Conservation (phyloP, 495 filamentous ascomycete genomes). For the Lasiosphaeriaceae sp. region DNA sequence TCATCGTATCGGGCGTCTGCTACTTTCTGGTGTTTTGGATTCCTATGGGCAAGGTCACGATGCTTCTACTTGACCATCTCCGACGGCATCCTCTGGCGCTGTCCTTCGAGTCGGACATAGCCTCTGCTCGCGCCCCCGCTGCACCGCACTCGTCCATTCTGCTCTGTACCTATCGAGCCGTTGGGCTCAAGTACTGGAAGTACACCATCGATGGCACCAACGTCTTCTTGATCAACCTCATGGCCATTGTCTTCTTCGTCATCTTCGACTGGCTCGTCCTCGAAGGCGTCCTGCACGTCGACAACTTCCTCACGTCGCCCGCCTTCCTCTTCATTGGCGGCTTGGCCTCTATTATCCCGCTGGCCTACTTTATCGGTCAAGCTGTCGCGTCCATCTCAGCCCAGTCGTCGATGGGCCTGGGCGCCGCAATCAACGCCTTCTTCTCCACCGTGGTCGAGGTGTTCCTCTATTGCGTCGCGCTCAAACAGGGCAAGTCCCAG, state of each 20-base stretch:
- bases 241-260: constrained; percentile 83
- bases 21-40: constrained; percentile 98
- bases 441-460: constrained; percentile 99
- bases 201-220: constrained; percentile 98
- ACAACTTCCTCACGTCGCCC: constrained; percentile 69
- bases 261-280: constrained; percentile 90
- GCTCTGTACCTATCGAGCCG: constrained; percentile 94
- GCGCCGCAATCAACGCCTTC: constrained; percentile 96
- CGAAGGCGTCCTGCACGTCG: constrained; percentile 57
- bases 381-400: constrained; percentile 99
- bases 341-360: constrained; percentile 86
- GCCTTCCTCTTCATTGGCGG: constrained; percentile 82
- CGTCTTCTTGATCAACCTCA: constrained; percentile 96
- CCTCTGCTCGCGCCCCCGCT: constrained; percentile 64
- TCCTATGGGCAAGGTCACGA: constrained; percentile 94
- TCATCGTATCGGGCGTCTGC: constrained; percentile 81
- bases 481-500: constrained; percentile 87
- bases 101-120: constrained; percentile 83
- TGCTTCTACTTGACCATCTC: constrained; percentile 86
- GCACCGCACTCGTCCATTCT: constrained; percentile 80
- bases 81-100: constrained; percentile 88
- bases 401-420: constrained; percentile 99
- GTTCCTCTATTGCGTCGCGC: constrained; percentile 93
- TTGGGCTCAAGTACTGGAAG: constrained; percentile 95
- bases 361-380: constrained; percentile 99